Evolutionary conservation across 805 yeast genomes (phyloP).

Genomic region (Metschnikowia dekortorum): DNA sequence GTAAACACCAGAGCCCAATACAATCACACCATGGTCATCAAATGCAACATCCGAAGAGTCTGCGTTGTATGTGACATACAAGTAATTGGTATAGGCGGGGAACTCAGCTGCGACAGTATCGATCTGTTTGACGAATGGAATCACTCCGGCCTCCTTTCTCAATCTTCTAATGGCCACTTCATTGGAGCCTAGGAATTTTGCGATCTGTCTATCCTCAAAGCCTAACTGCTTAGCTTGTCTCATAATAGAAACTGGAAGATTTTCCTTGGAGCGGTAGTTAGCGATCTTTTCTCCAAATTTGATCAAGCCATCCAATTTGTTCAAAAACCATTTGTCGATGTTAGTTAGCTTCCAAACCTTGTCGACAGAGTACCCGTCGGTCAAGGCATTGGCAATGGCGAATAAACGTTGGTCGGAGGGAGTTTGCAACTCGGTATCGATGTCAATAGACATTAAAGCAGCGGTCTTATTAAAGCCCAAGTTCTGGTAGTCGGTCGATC

Average conservation of each 20-base stretch:
- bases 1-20: constrained; percentile 96
- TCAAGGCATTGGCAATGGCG: constrained; percentile 92
- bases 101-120: constrained; percentile 99
- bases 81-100: constrained; percentile 93
- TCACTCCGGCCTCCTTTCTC: constrained; percentile 80
- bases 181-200: constrained; percentile 79
- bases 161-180: constrained; percentile 89
- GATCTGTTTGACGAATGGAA: constrained; percentile 93
- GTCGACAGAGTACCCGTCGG: constrained; percentile 85
- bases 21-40: constrained; percentile 92
- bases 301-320: constrained; percentile 75
- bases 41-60: constrained; percentile 82
- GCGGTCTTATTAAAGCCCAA: constrained; percentile 85
- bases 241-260: constrained; percentile 58
- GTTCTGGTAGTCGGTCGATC: constrained; percentile 94
- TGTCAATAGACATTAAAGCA: constrained; percentile 85
- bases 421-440: constrained; percentile 88
- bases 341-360: constrained; percentile 86
- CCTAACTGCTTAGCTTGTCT: constrained; percentile 94
- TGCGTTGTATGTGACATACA: constrained; percentile 93
- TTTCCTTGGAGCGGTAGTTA: constrained; percentile 52
- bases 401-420: constrained; percentile 97
- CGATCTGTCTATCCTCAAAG: constrained; percentile 94
- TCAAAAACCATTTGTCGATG: constrained; percentile 95
- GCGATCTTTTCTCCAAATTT: constrained; percentile 61